Evolutionary conservation across 2,329 filamentous ascomycete genomes (phyloP).

Genomic region (Pestalotiopsis sp.): DNA sequence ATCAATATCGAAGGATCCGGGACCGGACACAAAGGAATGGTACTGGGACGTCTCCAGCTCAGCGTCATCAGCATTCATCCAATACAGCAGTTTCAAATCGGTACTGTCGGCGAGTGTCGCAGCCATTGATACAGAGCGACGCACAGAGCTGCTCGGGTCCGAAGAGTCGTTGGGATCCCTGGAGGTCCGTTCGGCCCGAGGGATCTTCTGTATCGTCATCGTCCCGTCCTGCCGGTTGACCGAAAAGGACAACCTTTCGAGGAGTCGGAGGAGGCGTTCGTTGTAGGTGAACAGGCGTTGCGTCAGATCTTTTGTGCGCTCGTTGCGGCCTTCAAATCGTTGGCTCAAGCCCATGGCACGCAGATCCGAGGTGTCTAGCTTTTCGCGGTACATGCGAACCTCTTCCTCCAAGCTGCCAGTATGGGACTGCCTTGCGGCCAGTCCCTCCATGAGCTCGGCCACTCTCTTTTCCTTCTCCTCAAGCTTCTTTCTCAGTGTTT

Average conservation of each 20-base stretch:
- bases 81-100: constrained; percentile 77
- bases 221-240: constrained; percentile 72
- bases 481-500: constrained; percentile 73
- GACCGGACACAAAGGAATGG: constrained; percentile 69
- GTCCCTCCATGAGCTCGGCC: constrained; percentile 66
- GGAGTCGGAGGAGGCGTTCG: constrained; percentile 77
- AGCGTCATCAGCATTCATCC: constrained; percentile 72
- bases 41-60: constrained; percentile 75
- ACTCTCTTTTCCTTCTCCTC: constrained; percentile 76
- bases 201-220: constrained; percentile 76
- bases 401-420: constrained; percentile 78
- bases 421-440: constrained; percentile 76
- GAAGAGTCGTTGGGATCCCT: constrained; percentile 62
- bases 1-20: constrained; percentile 82
- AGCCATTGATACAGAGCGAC: constrained; percentile 55
- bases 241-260: constrained; percentile 86
- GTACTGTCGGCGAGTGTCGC: constrained; percentile 61
- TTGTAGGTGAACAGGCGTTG: constrained; percentile 83
- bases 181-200: constrained; percentile 59
- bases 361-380: constrained; percentile 56
- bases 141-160: constrained; percentile 55
- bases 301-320: constrained; percentile 80
- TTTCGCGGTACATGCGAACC: constrained; percentile 68
- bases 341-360: constrained; percentile 53
- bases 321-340: constrained; percentile 70